Conservation (phyloP, 495 filamentous ascomycete genomes). For the Hyphodiscus hymeniophilus region DNA sequence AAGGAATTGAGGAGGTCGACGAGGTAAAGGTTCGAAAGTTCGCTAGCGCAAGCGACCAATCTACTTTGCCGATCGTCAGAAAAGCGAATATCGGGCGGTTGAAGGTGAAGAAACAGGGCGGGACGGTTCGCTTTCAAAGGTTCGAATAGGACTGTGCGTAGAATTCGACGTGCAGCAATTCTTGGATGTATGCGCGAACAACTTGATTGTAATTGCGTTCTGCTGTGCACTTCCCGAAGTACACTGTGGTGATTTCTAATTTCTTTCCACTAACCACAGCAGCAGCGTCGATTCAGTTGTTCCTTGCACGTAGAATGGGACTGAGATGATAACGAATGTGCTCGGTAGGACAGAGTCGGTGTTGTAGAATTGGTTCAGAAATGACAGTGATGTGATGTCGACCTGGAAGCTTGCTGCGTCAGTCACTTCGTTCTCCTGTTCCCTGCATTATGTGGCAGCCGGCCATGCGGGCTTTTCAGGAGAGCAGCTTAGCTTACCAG, state of each 20-base stretch:
- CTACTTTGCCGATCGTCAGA: background rate
- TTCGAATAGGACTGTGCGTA: background rate
- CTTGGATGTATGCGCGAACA: background rate
- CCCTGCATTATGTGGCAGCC: background rate
- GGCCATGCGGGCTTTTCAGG: background rate
- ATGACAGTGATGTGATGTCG: background rate
- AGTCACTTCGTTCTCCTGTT: background rate
- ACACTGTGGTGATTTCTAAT: too few species aligned
- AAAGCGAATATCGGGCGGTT: background rate
- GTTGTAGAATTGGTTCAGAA: background rate
- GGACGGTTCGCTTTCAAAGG: background rate
- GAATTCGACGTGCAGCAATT: background rate
- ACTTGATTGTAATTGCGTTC: background rate
- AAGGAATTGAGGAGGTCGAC: background rate
- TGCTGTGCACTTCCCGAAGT: too few species aligned
- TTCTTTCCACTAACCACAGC: too few species aligned
- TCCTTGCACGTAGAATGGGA: too few species aligned
- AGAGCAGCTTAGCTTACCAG: background rate
- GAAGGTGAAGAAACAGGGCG: background rate
- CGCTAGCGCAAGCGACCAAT: conserved; percentile 2
- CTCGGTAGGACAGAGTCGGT: background rate
- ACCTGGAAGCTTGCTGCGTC: background rate
- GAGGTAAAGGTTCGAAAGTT: conserved; percentile 1
- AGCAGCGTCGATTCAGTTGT: too few species aligned
- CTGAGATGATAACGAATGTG: too few species aligned